Percentiles rank a stretch among this genome's conserved stretches.
Conservation (phyloP, 2,329 filamentous ascomycete genomes). For the Cryphonectria naterciae region DNA sequence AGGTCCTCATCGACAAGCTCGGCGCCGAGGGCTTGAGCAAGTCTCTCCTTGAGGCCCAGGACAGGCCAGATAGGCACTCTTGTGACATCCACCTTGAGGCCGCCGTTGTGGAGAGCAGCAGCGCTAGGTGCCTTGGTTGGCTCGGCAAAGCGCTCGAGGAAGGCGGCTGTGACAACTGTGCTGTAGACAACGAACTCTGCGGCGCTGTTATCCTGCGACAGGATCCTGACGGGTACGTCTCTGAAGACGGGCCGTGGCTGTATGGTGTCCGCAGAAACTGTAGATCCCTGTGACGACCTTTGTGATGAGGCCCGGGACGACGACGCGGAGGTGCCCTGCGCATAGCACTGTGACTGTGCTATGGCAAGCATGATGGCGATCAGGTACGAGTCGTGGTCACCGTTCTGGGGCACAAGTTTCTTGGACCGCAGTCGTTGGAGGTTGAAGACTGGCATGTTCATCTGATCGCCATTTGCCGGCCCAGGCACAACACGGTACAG, state of each 20-base stretch:
- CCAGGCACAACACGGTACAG: constrained; percentile 51
- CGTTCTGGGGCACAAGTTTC: constrained; percentile 50
- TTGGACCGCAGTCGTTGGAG: constrained; percentile 54
- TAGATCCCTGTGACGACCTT: constrained; percentile 32
- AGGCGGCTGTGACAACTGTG: constrained; percentile 50
- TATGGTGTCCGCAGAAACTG: constrained; percentile 28
- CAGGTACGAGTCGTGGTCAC: constrained; percentile 57
- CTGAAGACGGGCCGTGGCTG: constrained; percentile 42
- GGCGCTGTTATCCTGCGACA: constrained; percentile 54
- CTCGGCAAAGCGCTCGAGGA: constrained; percentile 55
- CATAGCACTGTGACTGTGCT: constrained; percentile 60
- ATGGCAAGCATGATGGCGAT: constrained; percentile 58
- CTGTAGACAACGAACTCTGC: constrained; percentile 59
- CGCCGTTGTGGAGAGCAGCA: constrained; percentile 36
- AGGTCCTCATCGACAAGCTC: constrained; percentile 50
- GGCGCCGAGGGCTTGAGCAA: constrained; percentile 56
- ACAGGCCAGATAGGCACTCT: constrained; percentile 59
- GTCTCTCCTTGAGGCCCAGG: constrained; percentile 57
- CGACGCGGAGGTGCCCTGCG: constrained; percentile 25
- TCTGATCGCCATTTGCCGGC: constrained; percentile 40
- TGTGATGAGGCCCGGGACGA: constrained; percentile 32
- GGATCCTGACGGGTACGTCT: constrained; percentile 54
- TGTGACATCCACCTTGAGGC: constrained; percentile 52
- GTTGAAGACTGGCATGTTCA: constrained; percentile 52
- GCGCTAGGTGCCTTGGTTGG: constrained; percentile 46